Base-by-base conservation (phyloP, 1,284 basidiomycete genomes). In the Waitea zeae region DNA sequence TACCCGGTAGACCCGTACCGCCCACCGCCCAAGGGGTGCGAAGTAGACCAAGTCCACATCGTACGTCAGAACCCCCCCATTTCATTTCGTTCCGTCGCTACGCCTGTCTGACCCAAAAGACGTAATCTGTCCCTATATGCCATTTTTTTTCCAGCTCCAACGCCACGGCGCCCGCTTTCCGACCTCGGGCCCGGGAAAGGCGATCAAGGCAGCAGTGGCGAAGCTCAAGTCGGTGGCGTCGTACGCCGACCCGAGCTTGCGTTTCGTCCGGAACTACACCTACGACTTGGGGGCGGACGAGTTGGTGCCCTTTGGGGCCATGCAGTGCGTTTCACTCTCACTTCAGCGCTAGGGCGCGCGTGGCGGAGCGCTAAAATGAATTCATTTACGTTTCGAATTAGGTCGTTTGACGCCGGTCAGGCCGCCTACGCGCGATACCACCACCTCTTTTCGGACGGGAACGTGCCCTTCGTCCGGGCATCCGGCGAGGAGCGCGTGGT, bases 121-220 rank as follows among this genome's bases (percentile, higher is more conserved):
- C 17, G 6, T 36, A 24, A 13, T 7, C 22, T n/a, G 22, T 26
- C n/a, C n/a, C n/a, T n/a, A n/a, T n/a, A n/a, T n/a, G n/a, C n/a
- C 3, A 13, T 37, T 12, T 20, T 39, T 11, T 12, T 13, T 7
- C 17, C 40, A 88, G 84, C 54, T 92, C n/a, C 78, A 90, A 54
- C 62, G 87, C 7, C 88, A 92, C 46, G 82, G 83, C 1, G 74
- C 81, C 1, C 66, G 88, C 20, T 88, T 67, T 43, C 88, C 87
- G 0, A 87, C 84, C 0, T 45, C 51, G 0, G 56, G 57, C 4
- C 62, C 72, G 0, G 51, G 60, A 0, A 46, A 46, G 9, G 43
- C 44, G 2, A 76, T 86, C n/a, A 38, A 54, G 20, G 38, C 49
- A 0, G 64, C 75, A 0, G 42, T 82, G 5, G 41, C 44, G 6